Conservation (phyloP, 805 yeast species). For the Candida qinlingensis region DNA sequence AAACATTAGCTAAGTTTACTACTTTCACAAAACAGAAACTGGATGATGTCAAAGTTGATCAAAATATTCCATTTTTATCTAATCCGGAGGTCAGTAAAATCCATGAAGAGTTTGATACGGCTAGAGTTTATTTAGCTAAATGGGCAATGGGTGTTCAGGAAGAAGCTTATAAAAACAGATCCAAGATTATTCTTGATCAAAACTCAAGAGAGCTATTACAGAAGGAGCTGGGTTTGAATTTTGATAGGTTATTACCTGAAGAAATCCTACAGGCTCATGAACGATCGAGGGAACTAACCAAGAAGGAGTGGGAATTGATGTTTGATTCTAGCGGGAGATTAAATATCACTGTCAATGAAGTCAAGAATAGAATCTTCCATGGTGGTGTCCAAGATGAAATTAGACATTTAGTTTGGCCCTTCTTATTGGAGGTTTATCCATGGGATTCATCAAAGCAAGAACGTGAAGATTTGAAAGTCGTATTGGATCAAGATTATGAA, state of each 20-base stretch:
- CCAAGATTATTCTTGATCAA: slow-evolving; percentile 51
- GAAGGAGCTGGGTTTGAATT: slow-evolving; percentile 56
- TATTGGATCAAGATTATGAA: slow-evolving; percentile 55
- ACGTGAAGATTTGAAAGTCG: slow-evolving; percentile 50
- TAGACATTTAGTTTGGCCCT: slow-evolving; percentile 80
- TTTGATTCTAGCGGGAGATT: slow-evolving; percentile 79
- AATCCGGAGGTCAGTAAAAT: slow-evolving; percentile 78
- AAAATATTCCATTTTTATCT: slow-evolving; percentile 53
- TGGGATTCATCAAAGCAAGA: slow-evolving; percentile 81
- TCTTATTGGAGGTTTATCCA: slow-evolving; percentile 75
- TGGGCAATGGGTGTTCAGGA: slow-evolving; percentile 96
- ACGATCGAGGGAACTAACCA: slow-evolving; percentile 60
- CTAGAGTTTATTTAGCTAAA: slow-evolving; percentile 86
- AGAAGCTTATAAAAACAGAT: slow-evolving; percentile 64
- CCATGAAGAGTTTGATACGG: slow-evolving; percentile 90
- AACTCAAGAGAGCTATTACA: slow-evolving; percentile 49
- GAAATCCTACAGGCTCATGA: slow-evolving; percentile 55
- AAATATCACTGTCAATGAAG: slow-evolving; percentile 64
- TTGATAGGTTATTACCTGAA: slow-evolving; percentile 47
- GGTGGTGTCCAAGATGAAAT: slow-evolving; percentile 66
- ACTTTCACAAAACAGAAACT: slow-evolving; percentile 58
- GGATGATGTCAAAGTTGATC: slow-evolving; percentile 47
- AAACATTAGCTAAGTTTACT: slow-evolving; percentile 69
- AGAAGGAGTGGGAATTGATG: slow-evolving; percentile 76
- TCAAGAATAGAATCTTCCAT: slow-evolving; percentile 80